Evolutionary conservation across 257 asterid species (phyloP).

Genomic region (Apocynum venetum): DNA sequence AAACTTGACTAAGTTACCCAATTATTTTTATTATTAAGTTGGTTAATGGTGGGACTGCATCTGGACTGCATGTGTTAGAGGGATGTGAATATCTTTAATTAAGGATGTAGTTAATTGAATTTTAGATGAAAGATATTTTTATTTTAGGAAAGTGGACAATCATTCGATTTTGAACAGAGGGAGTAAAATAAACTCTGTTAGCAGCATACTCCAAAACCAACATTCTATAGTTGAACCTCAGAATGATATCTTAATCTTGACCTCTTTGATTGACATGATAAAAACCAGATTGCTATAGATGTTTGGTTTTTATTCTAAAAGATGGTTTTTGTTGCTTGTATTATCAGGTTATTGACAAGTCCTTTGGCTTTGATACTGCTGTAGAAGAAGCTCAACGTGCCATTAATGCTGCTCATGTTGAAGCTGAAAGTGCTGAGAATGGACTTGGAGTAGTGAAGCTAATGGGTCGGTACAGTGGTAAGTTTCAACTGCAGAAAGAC

Average conservation of each 20-base stretch:
- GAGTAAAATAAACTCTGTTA: not conserved
- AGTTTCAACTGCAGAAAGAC: slow-evolving; percentile 20
- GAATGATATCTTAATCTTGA: not conserved
- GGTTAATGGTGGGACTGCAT: not conserved
- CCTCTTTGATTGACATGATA: not conserved
- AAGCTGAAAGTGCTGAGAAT: slow-evolving; percentile 88
- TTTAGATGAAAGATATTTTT: not conserved
- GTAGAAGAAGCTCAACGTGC: slow-evolving; percentile 98
- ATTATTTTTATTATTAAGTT: not conserved
- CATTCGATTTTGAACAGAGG: not conserved
- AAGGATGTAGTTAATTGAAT: not conserved
- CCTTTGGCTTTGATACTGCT: slow-evolving; percentile 94
- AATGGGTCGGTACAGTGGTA: slow-evolving; percentile 93
- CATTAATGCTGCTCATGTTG: slow-evolving; percentile 95
- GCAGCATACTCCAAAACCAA: not conserved
- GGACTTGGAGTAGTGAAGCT: slow-evolving; percentile 93
- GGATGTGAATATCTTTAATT: not conserved
- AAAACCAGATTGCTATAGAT: not conserved
- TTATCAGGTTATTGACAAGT: slow-evolving; percentile 75
- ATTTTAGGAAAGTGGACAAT: not conserved
- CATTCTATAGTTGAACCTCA: no score
- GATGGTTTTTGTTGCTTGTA: slow-evolving; percentile 9
- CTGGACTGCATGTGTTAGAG: not conserved
- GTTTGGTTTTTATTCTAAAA: slow-evolving; percentile 8
- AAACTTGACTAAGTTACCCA: not conserved